Evolutionary conservation across 1,139 yeast genomes (phyloP), one percentile per base, ranked within the genome.

Genomic region (Yamadazyma jaroonii): DNA sequence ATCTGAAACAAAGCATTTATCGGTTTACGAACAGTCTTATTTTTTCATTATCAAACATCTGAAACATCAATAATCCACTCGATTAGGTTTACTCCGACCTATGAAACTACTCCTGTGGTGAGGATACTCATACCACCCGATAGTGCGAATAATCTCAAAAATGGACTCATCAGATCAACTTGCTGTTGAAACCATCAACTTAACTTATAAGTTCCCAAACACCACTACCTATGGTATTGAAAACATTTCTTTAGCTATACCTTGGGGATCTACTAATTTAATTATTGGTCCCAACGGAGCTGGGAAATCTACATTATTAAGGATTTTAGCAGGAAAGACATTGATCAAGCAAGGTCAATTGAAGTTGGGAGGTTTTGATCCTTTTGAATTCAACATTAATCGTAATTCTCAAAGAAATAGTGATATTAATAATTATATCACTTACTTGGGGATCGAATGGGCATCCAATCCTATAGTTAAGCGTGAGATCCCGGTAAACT

Each of bases 371-470:
- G 96, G 95, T 1, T 68, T 77, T 38, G 96, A 92, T 53, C 98
- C 98, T 1, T 92, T 92, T 62, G 78, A 72, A 36, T 84, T 84
- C 33, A 77, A 89, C n/a, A 52, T 54, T 20, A 53, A 56, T 33
- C 51, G 74, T 21, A 59, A 60, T 40, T 51, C 54, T 29, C 66
- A 65, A 37, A 63, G 62, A 40, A 70, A 71, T 45, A 60, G 74
- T 8, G 75, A 71, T 46, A 70, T 70, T 43, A 71, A 71, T 49
- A 63, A 59, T 44, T 61, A 62, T 42, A 68, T 70, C 39, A 86
- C 96, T 0, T 92, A 92, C 57, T 66, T 92, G 34, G 98, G 98
- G 3, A 92, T 97, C 0, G 98, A 92, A 57, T 92, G 98, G 98
- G 96, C 96, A 6, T 79, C 86, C 37, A 92, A 89, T 62, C 87